Evolutionary conservation across 108 stramenopile species (phyloP), one percentile per base, ranked within the genome.

Genomic region (Parietichytrium sp.): DNA sequence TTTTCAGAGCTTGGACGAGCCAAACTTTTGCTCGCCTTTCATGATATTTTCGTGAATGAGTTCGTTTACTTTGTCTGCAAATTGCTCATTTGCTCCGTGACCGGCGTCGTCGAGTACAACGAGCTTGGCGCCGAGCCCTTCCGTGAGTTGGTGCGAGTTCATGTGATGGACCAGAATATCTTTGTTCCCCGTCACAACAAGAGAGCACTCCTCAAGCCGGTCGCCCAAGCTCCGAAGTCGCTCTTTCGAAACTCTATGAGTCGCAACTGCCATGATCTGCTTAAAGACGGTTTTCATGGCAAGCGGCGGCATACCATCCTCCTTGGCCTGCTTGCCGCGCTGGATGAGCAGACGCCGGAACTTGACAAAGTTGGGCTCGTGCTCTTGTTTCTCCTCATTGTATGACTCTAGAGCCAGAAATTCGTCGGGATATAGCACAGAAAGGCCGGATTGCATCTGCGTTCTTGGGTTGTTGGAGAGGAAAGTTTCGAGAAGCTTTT

Each of bases 121-220:
- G n/a, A n/a, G n/a, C n/a, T n/a, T n/a, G n/a, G n/a, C n/a, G n/a
- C n/a, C n/a, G n/a, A n/a, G n/a, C n/a, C n/a, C n/a, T n/a, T n/a
- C n/a, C n/a, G n/a, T n/a, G n/a, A n/a, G n/a, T n/a, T n/a, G n/a
- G n/a, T n/a, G n/a, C n/a, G n/a, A n/a, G n/a, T n/a, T n/a, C n/a
- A n/a, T n/a, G n/a, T n/a, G n/a, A n/a, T n/a, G n/a, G n/a, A 54
- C 54, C n/a, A 54, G 25, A 27, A 54, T 54, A 15, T 54, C 54
- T 6, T 8, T 27, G 26, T 54, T 26, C 7, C 54, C 54, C n/a
- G 54, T 54, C 49, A 50, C 16, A 50, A 50, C 49, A 16, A 15
- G 61, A n/a, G n/a, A n/a, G n/a, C n/a, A n/a, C 38, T 45, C 61
- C 29, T 33, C 23, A 15, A 72, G 20, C 1, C 20, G 6, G 38